Percentiles rank a stretch among this genome's conserved stretches.
Conservation (phyloP, 495 filamentous ascomycete species). For the Lindgomyces ingoldianus region DNA sequence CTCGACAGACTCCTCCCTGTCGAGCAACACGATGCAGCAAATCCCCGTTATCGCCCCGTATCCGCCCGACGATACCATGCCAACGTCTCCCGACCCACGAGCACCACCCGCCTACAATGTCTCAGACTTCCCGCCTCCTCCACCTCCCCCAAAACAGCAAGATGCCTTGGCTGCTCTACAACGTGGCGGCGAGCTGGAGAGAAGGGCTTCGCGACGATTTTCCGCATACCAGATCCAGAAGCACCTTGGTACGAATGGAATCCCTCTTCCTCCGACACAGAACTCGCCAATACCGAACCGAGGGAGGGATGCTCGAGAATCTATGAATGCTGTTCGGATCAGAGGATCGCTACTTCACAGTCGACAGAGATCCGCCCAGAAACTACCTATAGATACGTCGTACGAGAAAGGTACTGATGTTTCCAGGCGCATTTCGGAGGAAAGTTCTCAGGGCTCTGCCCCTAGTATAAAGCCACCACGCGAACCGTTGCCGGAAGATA, state of each 20-base stretch:
- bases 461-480: conserved; percentile 46
- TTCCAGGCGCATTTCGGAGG: conserved; percentile 67
- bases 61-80: conserved; percentile 58
- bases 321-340: conserved; percentile 84
- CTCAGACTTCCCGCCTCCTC: conserved; percentile 41
- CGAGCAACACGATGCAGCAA: conserved; percentile 68
- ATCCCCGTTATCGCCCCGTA: conserved; percentile 68
- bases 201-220: conserved; percentile 88
- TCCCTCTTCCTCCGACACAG: conserved; percentile 81
- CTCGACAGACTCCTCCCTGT: conserved; percentile 56
- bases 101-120: conserved; percentile 60
- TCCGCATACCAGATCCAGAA: conserved; percentile 95
- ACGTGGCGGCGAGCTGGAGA: conserved; percentile 86
- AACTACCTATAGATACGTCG: conserved; percentile 57
- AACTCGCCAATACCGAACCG: conserved; percentile 87
- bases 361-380: conserved; percentile 59
- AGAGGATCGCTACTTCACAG: conserved; percentile 69
- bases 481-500: conserved; percentile 44
- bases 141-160: conserved; percentile 71
- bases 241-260: conserved; percentile 79
- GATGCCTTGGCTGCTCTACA: conserved; percentile 91
- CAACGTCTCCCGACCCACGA: conserved; percentile 51
- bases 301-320: conserved; percentile 84
- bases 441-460: conserved; percentile 46
- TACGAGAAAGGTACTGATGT: conserved; percentile 57